Base-by-base conservation (phyloP, 495 filamentous ascomycete genomes). In the Schizothecium vesticola region DNA sequence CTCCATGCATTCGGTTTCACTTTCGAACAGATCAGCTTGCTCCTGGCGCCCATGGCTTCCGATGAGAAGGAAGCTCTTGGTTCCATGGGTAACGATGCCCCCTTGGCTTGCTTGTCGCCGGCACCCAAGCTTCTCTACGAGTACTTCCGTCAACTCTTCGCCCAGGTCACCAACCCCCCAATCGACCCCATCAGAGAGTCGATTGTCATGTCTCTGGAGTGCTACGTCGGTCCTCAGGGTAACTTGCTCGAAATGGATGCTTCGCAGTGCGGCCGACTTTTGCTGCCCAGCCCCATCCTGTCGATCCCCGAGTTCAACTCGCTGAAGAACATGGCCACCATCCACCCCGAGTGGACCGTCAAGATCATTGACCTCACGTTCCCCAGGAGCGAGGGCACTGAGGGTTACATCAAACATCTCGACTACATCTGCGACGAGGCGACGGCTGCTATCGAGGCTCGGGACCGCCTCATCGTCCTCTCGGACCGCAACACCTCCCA, bases 1-100 rank as follows among this genome's bases (percentile, higher is more conserved):
- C 82, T 99, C 60, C 89, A 89, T 68, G 92, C 94, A 10, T 98
- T 96, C 73, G 96, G 96, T 16, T 99, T 98, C 77, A 96, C 95
- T 29, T 92, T 97, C 69, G 95, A 99, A 80, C 95, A 99, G 78
- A 91, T 99, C 77, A 96, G 90, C 78, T 80, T 99, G 77, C 83
- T 99, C 11, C 86, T 99, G 28, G 96, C 90, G 23, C 95, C 95
- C 10, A 99, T 99, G 95, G 95, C 93, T 67, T 93, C 94, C 28
- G 95, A 99, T 71, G 96, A 97, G 60, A 99, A 99, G 82, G 95
- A 99, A 80, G 96, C 95, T n/a, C 86, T 99, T 28, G 95, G 95
- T 36, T 99, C 95, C 65, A 99, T 99, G 95, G 95, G 95, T 72
- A 99, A 99, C 77, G 95, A 99, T 84, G 92, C 93, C 55, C 95